Base-by-base conservation (phyloP, 768 basidiomycete genomes). In the Boletus insuetus region DNA sequence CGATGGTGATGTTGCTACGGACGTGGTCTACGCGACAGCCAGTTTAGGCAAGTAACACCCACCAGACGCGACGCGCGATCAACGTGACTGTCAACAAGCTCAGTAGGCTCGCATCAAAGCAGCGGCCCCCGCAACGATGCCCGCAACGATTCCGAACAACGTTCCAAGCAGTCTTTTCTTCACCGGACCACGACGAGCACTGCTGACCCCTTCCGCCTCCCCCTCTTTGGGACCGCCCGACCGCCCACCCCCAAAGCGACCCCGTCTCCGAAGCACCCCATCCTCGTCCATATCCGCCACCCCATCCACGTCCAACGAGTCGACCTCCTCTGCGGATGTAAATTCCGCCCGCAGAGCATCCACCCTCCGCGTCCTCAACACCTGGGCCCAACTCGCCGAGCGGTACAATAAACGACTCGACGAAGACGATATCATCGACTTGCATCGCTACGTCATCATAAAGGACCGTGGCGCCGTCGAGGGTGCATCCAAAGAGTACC, bases 401-500 rank as follows among this genome's bases (percentile, higher is more conserved):
- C 80, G 87, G 24, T 87, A 91, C 65, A 77, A 80, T 34, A 78
- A 81, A 48, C 77, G 79, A 42, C 72, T 89, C 38, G 87, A 89
- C 60, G 85, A 91, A 64, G 90, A 92, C 68, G 90, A 93, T 67
- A 85, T 91, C 44, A 76, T 92, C 32, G 86, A 91, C 63, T 72
- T 93, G 3, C 73, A 75, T 51, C 83, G 82, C 12, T 80, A 77
- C 12, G 68, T 79, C 56, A 75, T 92, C 40, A 74, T 89, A 54
- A 83, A 81, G 62, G 87, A 92, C 67, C 81, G 87, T 55, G 90
- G 90, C 2, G 79, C 88, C 4, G 72, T 88, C 40, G 79, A 82
- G 44, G 61, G 64, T 16, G 69, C 75, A 16, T 64, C 70, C 22
- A 69, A 69, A 46, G 75, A 70, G 35, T 77, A 75, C 59, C 67